phyloP scores from a whole-genome alignment of 306 rosid genomes.

The Oxytropis ochrocephala region DNA sequence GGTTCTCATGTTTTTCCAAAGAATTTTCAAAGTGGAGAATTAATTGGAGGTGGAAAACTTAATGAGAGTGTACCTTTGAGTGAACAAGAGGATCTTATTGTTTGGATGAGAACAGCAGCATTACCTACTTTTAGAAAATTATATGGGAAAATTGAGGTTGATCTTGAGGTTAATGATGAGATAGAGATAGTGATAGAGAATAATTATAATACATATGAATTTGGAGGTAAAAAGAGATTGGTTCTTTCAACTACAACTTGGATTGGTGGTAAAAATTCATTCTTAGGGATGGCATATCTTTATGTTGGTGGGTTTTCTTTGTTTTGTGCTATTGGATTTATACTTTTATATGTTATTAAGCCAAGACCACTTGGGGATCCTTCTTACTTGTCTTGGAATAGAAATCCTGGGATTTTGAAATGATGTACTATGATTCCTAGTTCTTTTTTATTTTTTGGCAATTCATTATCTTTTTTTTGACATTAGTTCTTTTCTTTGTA shows the following conservation, averaged over 20 bases:
- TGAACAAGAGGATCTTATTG: conserved; percentile 83
- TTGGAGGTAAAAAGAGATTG: conserved; percentile 61
- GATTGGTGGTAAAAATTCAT: conserved; percentile 81
- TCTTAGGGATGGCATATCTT: conserved; percentile 70
- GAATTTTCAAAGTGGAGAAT: conserved; percentile 47
- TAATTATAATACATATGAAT: conserved; percentile 74
- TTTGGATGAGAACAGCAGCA: conserved; percentile 94
- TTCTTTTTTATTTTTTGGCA: not conserved
- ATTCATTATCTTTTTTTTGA: not conserved
- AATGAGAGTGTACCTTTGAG: conserved; percentile 56
- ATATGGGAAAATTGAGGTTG: conserved; percentile 70
- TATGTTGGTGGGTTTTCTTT: conserved; percentile 58
- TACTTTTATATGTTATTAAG: conserved; percentile 59
- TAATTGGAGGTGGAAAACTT: conserved; percentile 76
- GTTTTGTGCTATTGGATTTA: conserved; percentile 48
- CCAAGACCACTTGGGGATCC: conserved; percentile 97
- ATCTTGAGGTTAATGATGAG: conserved; percentile 56
- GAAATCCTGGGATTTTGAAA: conserved; percentile 30
- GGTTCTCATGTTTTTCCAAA: conserved; percentile 70
- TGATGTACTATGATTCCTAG: not conserved
- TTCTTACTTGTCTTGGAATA: conserved; percentile 88
- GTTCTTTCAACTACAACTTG: conserved; percentile 77
- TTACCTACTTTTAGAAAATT: conserved; percentile 77
- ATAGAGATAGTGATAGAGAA: conserved; percentile 53
- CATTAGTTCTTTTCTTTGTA: not conserved